Percentiles rank a stretch among this genome's conserved stretches.
Evolutionary conservation across 2,329 filamentous ascomycete genomes (phyloP).

Genomic region (Karstenula rhodostoma): DNA sequence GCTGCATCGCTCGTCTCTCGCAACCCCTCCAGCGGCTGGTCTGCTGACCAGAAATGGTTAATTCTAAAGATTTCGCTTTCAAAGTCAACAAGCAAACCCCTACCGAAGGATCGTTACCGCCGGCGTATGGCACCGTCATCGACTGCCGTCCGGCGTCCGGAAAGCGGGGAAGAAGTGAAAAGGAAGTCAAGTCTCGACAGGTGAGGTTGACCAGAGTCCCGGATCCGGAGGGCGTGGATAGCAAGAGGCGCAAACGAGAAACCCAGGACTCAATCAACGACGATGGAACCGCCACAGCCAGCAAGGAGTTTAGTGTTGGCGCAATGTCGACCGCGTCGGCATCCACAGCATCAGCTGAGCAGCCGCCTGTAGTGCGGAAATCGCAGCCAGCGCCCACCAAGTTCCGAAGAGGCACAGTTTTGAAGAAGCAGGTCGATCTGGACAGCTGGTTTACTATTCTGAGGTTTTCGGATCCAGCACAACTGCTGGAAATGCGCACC

Average conservation of each 20-base stretch:
- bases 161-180: slow-evolving; percentile 33
- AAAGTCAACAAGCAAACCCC: slow-evolving; percentile 49
- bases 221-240: slow-evolving; percentile 23
- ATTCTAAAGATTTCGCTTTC: slow-evolving; percentile 49
- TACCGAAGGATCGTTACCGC: slow-evolving; percentile 33
- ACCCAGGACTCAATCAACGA: slow-evolving; percentile 14
- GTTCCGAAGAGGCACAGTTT: slow-evolving; percentile 36
- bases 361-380: slow-evolving; percentile 22
- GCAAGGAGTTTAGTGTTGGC: neutral
- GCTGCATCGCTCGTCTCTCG: slow-evolving; percentile 27
- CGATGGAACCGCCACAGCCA: neutral
- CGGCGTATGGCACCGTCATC: slow-evolving; percentile 44
- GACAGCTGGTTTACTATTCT: slow-evolving; percentile 49
- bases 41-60: slow-evolving; percentile 49
- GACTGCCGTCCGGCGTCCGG: slow-evolving; percentile 44
- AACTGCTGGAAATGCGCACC: slow-evolving; percentile 45
- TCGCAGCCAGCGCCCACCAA: slow-evolving; percentile 38
- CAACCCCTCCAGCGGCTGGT: slow-evolving; percentile 38
- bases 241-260: slow-evolving; percentile 36
- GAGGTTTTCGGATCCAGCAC: slow-evolving; percentile 44
- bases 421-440: slow-evolving; percentile 39
- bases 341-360: neutral
- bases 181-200: slow-evolving; percentile 41
- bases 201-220: slow-evolving; percentile 40
- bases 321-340: neutral